Evolutionary conservation across 2,329 filamentous ascomycete genomes (phyloP), one percentile per base, ranked within the genome.

Genomic region (Diaporthe helianthi): DNA sequence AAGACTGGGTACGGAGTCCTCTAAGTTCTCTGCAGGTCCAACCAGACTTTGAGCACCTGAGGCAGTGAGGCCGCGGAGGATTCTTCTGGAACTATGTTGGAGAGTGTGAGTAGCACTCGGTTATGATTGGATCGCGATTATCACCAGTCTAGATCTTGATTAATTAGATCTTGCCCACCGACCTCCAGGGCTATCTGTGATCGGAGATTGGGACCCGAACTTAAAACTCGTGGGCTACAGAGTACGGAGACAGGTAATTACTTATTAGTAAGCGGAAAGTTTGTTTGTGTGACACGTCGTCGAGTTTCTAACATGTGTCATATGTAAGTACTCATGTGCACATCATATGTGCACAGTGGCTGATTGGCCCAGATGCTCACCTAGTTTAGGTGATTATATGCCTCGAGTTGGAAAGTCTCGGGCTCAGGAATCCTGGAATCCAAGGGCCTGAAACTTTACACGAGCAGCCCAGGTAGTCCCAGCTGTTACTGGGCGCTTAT

Each of bases 41-140:
- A 31, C 55, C 55, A 26, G 31, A n/a, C 9, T 22, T 33, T 44
- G 38, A n/a, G n/a, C n/a, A n/a, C n/a, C n/a, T n/a, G n/a, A n/a
- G n/a, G n/a, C n/a, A n/a, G n/a, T n/a, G n/a, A 29, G 36, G 38
- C 1, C 1, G 8, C 9, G 44, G n/a, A 49, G 44, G 17, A n/a
- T 49, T 49, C 29, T 63, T 63, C 58, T 63, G 44, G 58, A 63
- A 63, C 12, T 31, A n/a, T n/a, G n/a, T n/a, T n/a, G n/a, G n/a
- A n/a, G 5, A 13, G 15, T 13, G 13, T 63, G 41, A 13, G 15
- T 22, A 19, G 9, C 26, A 33, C n/a, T n/a, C n/a, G n/a, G 13
- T 15, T 13, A 47, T 17, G 12, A 46, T 47, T 33, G 44, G 44
- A 19, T 33, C 58, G n/a, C n/a, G 58, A 49, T 63, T n/a, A 63